Evolutionary conservation across 176 grass and related monocot genomes (phyloP).

Genomic region (Avena insularis): DNA sequence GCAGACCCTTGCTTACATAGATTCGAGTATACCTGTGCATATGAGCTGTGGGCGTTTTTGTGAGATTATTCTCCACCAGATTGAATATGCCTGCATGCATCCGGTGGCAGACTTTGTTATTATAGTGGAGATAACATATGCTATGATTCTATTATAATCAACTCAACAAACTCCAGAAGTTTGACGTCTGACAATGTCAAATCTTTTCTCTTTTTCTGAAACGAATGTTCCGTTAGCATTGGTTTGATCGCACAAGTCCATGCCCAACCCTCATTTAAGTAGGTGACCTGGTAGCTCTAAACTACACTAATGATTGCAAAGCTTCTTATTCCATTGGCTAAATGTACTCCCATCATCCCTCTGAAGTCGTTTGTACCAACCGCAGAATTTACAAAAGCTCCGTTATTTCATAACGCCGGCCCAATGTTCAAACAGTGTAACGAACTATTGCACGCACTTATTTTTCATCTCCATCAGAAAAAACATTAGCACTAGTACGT

Average conservation of each 20-base stretch:
- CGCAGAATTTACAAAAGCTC: conserved; percentile 13
- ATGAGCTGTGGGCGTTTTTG: background rate
- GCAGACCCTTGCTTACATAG: background rate
- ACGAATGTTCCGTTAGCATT: background rate
- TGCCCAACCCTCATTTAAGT: conserved; percentile 32
- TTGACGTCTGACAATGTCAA: conserved; percentile 8
- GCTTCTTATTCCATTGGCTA: conserved; percentile 19
- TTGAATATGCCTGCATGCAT: background rate
- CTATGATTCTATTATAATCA: background rate
- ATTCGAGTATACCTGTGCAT: background rate
- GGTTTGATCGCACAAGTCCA: conserved; percentile 17
- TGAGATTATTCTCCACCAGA: background rate
- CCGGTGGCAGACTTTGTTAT: conserved; percentile 15
- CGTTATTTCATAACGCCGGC: background rate
- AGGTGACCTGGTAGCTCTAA: conserved; percentile 25
- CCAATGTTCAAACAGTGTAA: background rate
- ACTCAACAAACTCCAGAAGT: background rate
- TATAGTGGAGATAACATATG: conserved; percentile 41
- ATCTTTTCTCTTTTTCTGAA: background rate
- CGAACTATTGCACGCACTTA: conserved; percentile 14
- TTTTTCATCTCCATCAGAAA: conserved; percentile 17
- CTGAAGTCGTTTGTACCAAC: conserved; percentile 17
- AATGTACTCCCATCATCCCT: background rate
- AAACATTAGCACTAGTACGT: background rate
- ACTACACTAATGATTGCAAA: conserved; percentile 4